Percentiles rank a stretch among this genome's conserved stretches.
These are phyloP conservation scores for Daldinia bambusicola DNA, from an alignment of 495 filamentous ascomycete genomes.

Conservation along the genomic window DNA sequence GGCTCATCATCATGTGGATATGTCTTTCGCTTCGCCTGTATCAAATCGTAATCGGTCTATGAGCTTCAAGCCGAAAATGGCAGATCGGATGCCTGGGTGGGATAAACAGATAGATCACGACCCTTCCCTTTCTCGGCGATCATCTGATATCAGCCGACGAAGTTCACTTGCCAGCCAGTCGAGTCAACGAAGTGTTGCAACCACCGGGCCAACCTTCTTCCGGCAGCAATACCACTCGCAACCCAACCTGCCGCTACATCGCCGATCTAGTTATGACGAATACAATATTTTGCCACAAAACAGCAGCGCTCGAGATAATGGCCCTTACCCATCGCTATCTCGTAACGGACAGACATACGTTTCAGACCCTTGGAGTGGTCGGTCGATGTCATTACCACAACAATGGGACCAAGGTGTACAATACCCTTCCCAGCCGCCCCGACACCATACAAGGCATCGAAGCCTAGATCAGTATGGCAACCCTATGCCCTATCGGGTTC, in stretches of 20 bases:
- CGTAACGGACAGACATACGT: constrained; percentile 50
- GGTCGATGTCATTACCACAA: constrained; percentile 44
- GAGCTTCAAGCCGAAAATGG: constrained; percentile 34
- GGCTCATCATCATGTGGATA: constrained; percentile 16
- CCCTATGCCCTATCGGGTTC: constrained; percentile 53
- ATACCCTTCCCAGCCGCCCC: constrained; percentile 48
- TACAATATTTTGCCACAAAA: constrained; percentile 42
- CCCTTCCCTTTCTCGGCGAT: constrained; percentile 37
- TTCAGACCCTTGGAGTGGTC: constrained; percentile 48
- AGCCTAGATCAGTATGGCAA: constrained; percentile 49
- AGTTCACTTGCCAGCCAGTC: constrained; percentile 43
- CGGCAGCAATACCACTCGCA: constrained; percentile 44
- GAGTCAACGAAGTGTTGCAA: constrained; percentile 41
- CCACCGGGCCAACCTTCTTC: constrained; percentile 26
- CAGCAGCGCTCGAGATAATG: constrained; percentile 36
- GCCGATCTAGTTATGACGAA: constrained; percentile 57
- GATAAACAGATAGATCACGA: constrained; percentile 49
- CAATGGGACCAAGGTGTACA: constrained; percentile 42
- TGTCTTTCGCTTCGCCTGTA: constrained; percentile 29
- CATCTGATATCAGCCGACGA: constrained; percentile 47
- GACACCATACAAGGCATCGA: constrained; percentile 52
- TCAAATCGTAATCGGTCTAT: constrained; percentile 45
- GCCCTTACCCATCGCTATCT: constrained; percentile 49
- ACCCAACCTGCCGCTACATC: constrained; percentile 46
- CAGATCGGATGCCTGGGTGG: constrained; percentile 42